Evolutionary conservation across 2,329 filamentous ascomycete genomes (phyloP).

Genomic region (Plenodomus biglobosus): DNA sequence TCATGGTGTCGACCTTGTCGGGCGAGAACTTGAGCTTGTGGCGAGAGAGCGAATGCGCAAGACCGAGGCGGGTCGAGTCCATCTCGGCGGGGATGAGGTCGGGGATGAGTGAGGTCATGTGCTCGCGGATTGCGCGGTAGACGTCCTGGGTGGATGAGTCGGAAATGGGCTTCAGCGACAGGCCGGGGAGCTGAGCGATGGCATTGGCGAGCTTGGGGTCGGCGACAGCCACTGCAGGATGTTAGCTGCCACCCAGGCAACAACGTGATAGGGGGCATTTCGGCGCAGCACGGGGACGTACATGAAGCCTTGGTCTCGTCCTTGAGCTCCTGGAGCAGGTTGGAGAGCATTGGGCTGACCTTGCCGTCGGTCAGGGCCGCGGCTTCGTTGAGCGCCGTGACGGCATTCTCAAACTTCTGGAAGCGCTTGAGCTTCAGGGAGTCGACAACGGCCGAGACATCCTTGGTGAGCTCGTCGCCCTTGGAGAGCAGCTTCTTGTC

Average conservation of each 20-base stretch:
- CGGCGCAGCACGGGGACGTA: constrained; percentile 10
- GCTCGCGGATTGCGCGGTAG: constrained; percentile 90
- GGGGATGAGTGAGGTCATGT: constrained; percentile 86
- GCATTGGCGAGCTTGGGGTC: constrained; percentile 88
- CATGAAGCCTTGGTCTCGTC: constrained; percentile 93
- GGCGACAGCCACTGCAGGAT: constrained; percentile 69
- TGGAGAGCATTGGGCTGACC: constrained; percentile 82
- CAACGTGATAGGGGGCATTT: neutral
- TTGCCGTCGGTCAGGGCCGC: constrained; percentile 79
- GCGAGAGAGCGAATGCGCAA: constrained; percentile 87
- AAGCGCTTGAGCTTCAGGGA: constrained; percentile 97
- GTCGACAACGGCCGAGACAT: constrained; percentile 81
- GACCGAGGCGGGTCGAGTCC: constrained; percentile 91
- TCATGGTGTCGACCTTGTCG: constrained; percentile 99
- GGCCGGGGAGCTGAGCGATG: constrained; percentile 86
- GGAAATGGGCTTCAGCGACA: constrained; percentile 81
- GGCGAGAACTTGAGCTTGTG: constrained; percentile 99
- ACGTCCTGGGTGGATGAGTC: constrained; percentile 83
- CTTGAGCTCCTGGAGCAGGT: constrained; percentile 85
- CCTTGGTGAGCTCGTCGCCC: constrained; percentile 72
- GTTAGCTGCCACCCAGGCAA: constrained; percentile 14
- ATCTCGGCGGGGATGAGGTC: constrained; percentile 83
- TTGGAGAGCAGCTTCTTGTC: constrained; percentile 97
- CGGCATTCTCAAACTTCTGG: constrained; percentile 92
- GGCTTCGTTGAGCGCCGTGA: constrained; percentile 86